phyloP scores from a whole-genome alignment of 352 stramenopile species.

The Phytophthora boehmeriae region DNA sequence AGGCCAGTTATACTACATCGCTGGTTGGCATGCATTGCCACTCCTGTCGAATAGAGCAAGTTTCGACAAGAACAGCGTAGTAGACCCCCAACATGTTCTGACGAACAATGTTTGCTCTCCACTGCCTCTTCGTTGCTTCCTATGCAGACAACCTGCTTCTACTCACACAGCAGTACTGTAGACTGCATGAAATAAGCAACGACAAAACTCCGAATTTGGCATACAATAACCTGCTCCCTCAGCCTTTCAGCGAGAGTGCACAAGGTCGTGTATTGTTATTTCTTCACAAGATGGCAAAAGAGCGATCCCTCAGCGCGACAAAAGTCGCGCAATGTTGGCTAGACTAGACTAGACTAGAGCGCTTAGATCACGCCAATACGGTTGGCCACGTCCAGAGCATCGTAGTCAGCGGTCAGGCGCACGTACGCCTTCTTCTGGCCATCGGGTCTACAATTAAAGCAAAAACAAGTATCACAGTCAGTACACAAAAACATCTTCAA shows the following conservation, averaged over 20 bases:
- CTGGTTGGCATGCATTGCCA: slow-evolving; percentile 9
- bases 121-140: no score
- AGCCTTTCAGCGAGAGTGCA: slow-evolving; percentile 34
- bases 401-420: slow-evolving; percentile 97
- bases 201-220: neutral
- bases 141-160: no score
- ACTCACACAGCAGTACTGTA: no score
- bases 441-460: slow-evolving; percentile 86
- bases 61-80: slow-evolving; percentile 13
- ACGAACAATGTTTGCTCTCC: neutral
- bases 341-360: slow-evolving; percentile 20
- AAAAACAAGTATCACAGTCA: slow-evolving; percentile 33
- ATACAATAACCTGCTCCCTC: slow-evolving; percentile 35
- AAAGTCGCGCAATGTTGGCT: slow-evolving; percentile 12
- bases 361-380: slow-evolving; percentile 99
- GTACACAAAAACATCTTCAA: slow-evolving; percentile 6
- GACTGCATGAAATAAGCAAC: neutral
- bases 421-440: slow-evolving; percentile 99
- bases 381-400: slow-evolving; percentile 99
- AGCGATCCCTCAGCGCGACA: slow-evolving; percentile 41
- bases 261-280: slow-evolving; percentile 36
- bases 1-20: slow-evolving; percentile 29
- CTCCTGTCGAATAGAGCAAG: slow-evolving; percentile 39
- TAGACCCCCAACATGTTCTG: slow-evolving; percentile 25
- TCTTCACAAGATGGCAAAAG: slow-evolving; percentile 69